Percentiles rank a stretch among this genome's conserved stretches.
phyloP scores from a whole-genome alignment of 306 rosid genomes.

The Malus sylvestris region DNA sequence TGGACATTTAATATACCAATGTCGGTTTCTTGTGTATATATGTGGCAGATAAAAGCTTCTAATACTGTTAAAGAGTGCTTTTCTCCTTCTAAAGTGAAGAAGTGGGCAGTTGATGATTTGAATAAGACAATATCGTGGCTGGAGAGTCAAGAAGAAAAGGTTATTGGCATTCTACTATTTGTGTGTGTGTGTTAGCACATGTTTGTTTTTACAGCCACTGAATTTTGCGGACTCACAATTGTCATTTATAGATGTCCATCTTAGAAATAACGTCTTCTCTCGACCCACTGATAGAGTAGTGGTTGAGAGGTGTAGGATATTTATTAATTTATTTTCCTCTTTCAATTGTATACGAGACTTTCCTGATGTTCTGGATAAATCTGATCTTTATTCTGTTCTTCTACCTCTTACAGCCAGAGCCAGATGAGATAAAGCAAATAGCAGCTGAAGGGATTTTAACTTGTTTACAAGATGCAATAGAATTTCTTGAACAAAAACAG shows the following conservation, averaged over 20 bases:
- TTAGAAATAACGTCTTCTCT: neutral
- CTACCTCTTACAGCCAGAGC: constrained; percentile 64
- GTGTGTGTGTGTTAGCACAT: neutral
- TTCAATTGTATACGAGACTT: constrained; percentile 13
- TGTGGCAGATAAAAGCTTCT: constrained; percentile 37
- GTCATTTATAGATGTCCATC: neutral
- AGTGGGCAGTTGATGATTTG: constrained; percentile 73
- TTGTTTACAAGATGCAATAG: constrained; percentile 81
- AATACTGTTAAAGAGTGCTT: constrained; percentile 32
- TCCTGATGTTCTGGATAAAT: neutral
- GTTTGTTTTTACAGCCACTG: neutral
- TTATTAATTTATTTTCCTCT: constrained; percentile 10
- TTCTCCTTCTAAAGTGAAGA: constrained; percentile 58
- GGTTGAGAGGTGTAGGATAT: constrained; percentile 11
- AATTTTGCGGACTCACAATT: neutral
- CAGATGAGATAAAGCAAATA: constrained; percentile 60
- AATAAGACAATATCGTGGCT: constrained; percentile 70
- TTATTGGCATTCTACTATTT: constrained; percentile 11
- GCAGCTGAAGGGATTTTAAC: constrained; percentile 91
- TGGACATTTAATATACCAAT: neutral
- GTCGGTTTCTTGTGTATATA: constrained; percentile 14
- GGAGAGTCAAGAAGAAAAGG: constrained; percentile 96
- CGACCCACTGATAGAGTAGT: constrained; percentile 1
- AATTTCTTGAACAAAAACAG: constrained; percentile 69
- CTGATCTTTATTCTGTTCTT: constrained; percentile 15